phyloP scores from a whole-genome alignment of 345 rosid genomes.

The Physaria fendleri region DNA sequence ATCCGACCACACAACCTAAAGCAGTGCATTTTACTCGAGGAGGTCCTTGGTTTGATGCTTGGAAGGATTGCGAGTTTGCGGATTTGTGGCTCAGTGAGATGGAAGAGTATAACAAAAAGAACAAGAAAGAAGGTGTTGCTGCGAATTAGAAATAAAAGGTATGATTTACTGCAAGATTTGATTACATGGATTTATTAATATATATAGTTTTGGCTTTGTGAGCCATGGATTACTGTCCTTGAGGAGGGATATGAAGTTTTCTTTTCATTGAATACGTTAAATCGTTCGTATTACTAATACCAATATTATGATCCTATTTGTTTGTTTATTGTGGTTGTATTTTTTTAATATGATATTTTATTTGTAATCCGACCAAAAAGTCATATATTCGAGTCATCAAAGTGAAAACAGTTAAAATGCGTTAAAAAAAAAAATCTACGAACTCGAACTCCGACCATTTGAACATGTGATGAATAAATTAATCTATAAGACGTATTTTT shows the following conservation, averaged over 20 bases:
- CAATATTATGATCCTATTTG: constrained; percentile 2
- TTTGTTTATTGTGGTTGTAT: constrained; percentile 9
- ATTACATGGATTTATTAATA: neutral
- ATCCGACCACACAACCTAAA: constrained; percentile 56
- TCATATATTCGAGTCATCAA: too few relatives aligned
- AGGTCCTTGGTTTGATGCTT: constrained; percentile 96
- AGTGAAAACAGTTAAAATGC: too few relatives aligned
- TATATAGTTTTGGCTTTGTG: constrained; percentile 10
- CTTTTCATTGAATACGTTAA: neutral
- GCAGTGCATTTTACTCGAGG: constrained; percentile 93
- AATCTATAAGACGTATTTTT: too few relatives aligned
- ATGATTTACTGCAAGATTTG: neutral
- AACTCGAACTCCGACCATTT: too few relatives aligned
- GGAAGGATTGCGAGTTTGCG: constrained; percentile 91
- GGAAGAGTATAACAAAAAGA: constrained; percentile 46
- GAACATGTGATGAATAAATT: too few relatives aligned
- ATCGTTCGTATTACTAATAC: neutral
- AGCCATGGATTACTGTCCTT: constrained; percentile 8
- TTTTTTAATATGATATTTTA: neutral
- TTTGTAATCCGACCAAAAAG: too few relatives aligned
- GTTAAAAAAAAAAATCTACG: too few relatives aligned
- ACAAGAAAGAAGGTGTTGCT: constrained; percentile 4
- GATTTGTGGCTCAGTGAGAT: constrained; percentile 80
- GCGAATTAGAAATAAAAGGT: constrained; percentile 16
- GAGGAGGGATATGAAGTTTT: neutral